phyloP scores from a whole-genome alignment of 257 asterid genomes.

The Przewalskia tangutica region DNA sequence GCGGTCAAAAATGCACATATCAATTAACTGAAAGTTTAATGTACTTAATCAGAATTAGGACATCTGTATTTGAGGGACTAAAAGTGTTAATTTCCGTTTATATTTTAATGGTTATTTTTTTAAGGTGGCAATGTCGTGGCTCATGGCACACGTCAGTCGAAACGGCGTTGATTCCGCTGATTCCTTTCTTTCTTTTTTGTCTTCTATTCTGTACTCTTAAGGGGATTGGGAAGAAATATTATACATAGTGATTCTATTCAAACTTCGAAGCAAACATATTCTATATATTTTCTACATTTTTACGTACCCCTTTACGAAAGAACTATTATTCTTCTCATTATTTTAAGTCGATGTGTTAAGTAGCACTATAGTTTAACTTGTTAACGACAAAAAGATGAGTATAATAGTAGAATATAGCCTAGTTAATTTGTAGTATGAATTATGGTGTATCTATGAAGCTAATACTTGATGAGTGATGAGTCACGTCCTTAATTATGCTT shows the following conservation, averaged over 20 bases:
- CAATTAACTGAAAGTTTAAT: neutral
- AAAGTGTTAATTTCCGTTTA: neutral
- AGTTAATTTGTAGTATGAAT: neutral
- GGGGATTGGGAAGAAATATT: slow-evolving; percentile 2
- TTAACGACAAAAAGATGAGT: slow-evolving; percentile 2
- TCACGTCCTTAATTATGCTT: neutral
- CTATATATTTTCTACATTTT: neutral
- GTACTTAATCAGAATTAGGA: neutral
- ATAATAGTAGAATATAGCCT: neutral
- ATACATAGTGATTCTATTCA: neutral
- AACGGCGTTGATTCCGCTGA: slow-evolving; percentile 74
- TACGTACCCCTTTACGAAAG: slow-evolving; percentile 7
- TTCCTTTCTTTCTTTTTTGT: slow-evolving; percentile 49
- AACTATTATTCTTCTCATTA: slow-evolving; percentile 43
- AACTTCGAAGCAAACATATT: slow-evolving; percentile 27
- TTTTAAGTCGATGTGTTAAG: neutral
- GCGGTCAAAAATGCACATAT: neutral
- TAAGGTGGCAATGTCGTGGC: slow-evolving; percentile 17
- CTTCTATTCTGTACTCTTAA: slow-evolving; percentile 21
- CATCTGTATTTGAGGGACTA: neutral
- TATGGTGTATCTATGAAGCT: neutral
- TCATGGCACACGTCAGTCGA: slow-evolving; percentile 48
- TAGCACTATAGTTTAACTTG: slow-evolving; percentile 1
- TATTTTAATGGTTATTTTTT: neutral
- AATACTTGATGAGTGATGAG: neutral